These are phyloP conservation scores for Plasmopara viticola DNA, from an alignment of 352 stramenopile species.

Conservation along the genomic window DNA sequence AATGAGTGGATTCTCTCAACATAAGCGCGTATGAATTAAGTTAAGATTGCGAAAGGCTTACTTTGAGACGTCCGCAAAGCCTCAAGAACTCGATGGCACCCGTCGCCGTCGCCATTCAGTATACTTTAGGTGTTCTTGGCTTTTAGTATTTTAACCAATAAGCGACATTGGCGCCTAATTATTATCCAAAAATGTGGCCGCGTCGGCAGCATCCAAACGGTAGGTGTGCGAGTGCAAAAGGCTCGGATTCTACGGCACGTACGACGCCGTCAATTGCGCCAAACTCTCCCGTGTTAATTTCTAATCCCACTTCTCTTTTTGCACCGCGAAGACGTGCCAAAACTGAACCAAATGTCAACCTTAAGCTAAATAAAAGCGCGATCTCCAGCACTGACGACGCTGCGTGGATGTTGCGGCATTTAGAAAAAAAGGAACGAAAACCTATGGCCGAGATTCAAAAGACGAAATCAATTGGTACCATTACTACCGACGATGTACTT, in stretches of 20 bases:
- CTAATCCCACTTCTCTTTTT: constrained; percentile 11
- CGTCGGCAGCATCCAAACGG: constrained; percentile 18
- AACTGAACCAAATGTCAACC: constrained; percentile 7
- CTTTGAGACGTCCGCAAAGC: constrained; percentile 73
- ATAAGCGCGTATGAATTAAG: constrained; percentile 1
- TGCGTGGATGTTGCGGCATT: constrained; percentile 33
- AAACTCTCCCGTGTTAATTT: constrained; percentile 1
- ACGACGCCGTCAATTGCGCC: not conserved
- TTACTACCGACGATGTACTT: not conserved
- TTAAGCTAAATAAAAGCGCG: constrained; percentile 6
- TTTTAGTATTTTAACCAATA: constrained; percentile 26
- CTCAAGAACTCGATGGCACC: constrained; percentile 76
- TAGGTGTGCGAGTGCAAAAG: constrained; percentile 4
- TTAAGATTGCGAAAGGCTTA: constrained; percentile 17
- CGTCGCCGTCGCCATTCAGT: constrained; percentile 40
- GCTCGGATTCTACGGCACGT: not conserved
- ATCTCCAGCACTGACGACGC: constrained; percentile 14
- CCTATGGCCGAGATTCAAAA: not conserved
- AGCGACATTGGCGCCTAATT: constrained; percentile 14
- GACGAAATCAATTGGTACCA: not conserved
- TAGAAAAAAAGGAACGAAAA: constrained; percentile 37
- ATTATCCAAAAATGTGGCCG: constrained; percentile 31
- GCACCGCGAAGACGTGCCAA: constrained; percentile 10
- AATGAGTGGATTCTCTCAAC: constrained; percentile 1
- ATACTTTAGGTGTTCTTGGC: not conserved